These are phyloP conservation scores for Eucalyptus lansdowneana DNA, from an alignment of 345 rosid genomes.

Conservation along the genomic window DNA sequence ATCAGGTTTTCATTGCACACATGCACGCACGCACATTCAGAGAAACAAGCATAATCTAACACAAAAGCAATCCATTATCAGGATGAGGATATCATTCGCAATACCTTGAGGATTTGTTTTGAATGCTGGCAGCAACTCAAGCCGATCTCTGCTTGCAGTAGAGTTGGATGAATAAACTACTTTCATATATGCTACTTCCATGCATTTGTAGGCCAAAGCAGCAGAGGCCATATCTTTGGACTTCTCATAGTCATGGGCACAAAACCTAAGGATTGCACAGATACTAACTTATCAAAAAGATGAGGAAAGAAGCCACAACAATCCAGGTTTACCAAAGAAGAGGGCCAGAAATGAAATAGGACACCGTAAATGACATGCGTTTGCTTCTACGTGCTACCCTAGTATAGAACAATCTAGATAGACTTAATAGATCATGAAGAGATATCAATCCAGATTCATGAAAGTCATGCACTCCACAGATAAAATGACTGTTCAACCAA, in stretches of 20 bases:
- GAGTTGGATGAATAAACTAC: constrained; percentile 58
- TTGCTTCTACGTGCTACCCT: neutral
- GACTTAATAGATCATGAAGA: neutral
- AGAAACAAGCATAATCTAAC: neutral
- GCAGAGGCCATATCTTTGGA: constrained; percentile 85
- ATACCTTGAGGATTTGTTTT: constrained; percentile 83
- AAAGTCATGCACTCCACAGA: neutral
- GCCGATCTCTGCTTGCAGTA: constrained; percentile 50
- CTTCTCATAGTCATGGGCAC: constrained; percentile 93
- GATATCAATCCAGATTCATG: neutral
- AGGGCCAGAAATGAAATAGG: neutral
- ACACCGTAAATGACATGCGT: neutral
- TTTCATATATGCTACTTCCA: constrained; percentile 94
- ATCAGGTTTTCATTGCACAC: neutral
- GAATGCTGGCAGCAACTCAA: constrained; percentile 57
- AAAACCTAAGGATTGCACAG: constrained; percentile 42
- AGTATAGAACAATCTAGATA: neutral
- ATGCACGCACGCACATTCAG: neutral
- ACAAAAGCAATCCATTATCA: neutral
- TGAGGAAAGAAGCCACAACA: neutral
- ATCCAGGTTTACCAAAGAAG: neutral
- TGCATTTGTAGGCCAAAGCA: constrained; percentile 95
- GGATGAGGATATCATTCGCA: neutral
- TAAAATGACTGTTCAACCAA: neutral
- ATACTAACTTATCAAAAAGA: neutral